A percentile compares a stretch with the other conserved stretches of the same genome.
Evolutionary conservation across 805 yeast species (phyloP).

Genomic region (Blastobotrys americana): DNA sequence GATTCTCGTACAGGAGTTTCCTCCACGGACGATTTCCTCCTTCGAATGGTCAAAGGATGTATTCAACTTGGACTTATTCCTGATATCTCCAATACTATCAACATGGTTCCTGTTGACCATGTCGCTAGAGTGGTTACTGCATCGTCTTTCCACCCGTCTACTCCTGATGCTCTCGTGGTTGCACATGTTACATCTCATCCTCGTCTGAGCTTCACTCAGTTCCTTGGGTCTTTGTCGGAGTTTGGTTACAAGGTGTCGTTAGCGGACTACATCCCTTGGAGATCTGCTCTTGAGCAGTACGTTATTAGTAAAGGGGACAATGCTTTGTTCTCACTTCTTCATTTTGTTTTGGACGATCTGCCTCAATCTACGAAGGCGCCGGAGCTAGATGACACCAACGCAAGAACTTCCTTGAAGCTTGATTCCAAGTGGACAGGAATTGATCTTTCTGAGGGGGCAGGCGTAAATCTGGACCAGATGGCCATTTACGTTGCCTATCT

Average conservation of each 20-base stretch:
- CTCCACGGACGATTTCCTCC: constrained; percentile 92
- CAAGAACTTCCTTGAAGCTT: constrained; percentile 55
- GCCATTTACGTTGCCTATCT: constrained; percentile 77
- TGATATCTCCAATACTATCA: constrained; percentile 76
- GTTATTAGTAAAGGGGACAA: constrained; percentile 73
- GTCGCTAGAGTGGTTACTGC: constrained; percentile 90
- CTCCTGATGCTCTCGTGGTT: constrained; percentile 48
- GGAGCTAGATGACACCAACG: constrained; percentile 82
- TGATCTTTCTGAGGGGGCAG: constrained; percentile 64
- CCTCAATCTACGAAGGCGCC: constrained; percentile 93
- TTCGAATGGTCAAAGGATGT: constrained; percentile 92
- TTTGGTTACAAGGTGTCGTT: constrained; percentile 68
- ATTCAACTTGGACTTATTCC: constrained; percentile 82
- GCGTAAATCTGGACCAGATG: constrained; percentile 60
- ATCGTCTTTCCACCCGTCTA: constrained; percentile 70
- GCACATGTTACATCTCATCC: constrained; percentile 99
- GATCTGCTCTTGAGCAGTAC: constrained; percentile 60
- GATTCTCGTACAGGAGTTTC: constrained; percentile 76
- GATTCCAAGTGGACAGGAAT: constrained; percentile 60
- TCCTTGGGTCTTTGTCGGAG: constrained; percentile 51
- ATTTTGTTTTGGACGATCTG: constrained; percentile 86
- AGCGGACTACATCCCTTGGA: constrained; percentile 74
- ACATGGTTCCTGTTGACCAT: constrained; percentile 97
- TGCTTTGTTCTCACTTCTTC: constrained; percentile 88
- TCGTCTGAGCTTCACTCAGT: constrained; percentile 71